These are phyloP conservation scores for Psilocybe cubensis DNA, from an alignment of 768 basidiomycete species.

Conservation along the genomic window DNA sequence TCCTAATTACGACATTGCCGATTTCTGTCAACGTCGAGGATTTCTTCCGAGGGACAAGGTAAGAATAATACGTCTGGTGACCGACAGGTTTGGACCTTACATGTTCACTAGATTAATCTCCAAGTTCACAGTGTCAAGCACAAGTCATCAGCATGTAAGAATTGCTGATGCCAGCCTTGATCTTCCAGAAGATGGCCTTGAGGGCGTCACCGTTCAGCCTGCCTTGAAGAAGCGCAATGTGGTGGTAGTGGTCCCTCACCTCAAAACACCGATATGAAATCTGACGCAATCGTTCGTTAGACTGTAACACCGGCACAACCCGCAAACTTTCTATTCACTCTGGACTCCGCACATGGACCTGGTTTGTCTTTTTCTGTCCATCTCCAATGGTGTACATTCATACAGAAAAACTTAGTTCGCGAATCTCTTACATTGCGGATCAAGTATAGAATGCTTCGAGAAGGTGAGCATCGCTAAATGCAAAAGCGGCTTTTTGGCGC, in stretches of 20 bases:
- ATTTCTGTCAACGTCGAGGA: conserved; percentile 95
- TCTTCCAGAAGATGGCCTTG: conserved; percentile 42
- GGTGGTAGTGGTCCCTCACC: conserved; percentile 40
- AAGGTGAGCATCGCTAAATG: conserved; percentile 54
- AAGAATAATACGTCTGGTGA: conserved; percentile 13
- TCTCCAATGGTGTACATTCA: conserved; percentile 10
- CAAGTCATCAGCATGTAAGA: conserved; percentile 79
- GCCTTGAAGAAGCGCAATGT: conserved; percentile 50
- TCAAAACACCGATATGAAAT: neutral
- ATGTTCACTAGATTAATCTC: conserved; percentile 71
- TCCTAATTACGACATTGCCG: conserved; percentile 74
- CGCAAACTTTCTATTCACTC: conserved; percentile 78
- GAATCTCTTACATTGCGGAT: conserved; percentile 69
- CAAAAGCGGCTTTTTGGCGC: neutral
- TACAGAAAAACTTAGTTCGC: conserved; percentile 45
- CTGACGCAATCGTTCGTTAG: conserved; percentile 38
- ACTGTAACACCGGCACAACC: conserved; percentile 77
- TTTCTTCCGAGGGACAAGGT: conserved; percentile 90
- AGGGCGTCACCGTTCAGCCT: conserved; percentile 55
- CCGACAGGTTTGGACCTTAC: neutral
- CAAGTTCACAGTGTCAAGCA: conserved; percentile 87
- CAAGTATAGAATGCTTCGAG: conserved; percentile 77
- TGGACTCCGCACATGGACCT: conserved; percentile 67
- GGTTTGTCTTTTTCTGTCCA: conserved; percentile 29
- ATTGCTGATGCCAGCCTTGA: conserved; percentile 64